Evolutionary conservation across 208 protist species (phyloP).

Genomic region (Phytomonas sp.): DNA sequence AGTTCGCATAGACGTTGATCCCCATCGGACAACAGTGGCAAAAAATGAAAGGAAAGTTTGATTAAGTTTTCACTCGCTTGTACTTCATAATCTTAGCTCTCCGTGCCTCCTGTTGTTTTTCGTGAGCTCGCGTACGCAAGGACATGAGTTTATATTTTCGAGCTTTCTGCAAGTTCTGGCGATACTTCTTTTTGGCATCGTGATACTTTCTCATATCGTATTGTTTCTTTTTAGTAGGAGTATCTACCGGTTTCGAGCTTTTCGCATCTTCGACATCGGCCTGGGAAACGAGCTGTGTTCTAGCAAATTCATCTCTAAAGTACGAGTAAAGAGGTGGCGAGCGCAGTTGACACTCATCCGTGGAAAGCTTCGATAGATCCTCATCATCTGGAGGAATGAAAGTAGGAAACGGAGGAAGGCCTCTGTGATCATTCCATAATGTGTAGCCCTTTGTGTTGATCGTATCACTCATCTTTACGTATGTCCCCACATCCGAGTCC

Average conservation of each 20-base stretch:
- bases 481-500: slow-evolving; percentile 84
- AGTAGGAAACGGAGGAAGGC: slow-evolving; percentile 85
- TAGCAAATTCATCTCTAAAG: slow-evolving; percentile 85
- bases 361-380: slow-evolving; percentile 76
- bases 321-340: slow-evolving; percentile 86
- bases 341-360: slow-evolving; percentile 86
- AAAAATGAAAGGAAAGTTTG: not conserved
- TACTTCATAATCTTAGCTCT: slow-evolving; percentile 82
- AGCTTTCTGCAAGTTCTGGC: slow-evolving; percentile 73
- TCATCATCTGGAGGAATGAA: slow-evolving; percentile 80
- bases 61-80: slow-evolving; percentile 81
- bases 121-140: slow-evolving; percentile 71
- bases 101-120: slow-evolving; percentile 87
- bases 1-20: not conserved
- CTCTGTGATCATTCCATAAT: slow-evolving; percentile 87
- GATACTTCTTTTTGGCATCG: slow-evolving; percentile 83
- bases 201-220: slow-evolving; percentile 91
- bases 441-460: slow-evolving; percentile 90
- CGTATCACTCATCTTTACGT: slow-evolving; percentile 87
- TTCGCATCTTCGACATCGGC: slow-evolving; percentile 87
- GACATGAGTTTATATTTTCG: slow-evolving; percentile 84
- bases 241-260: slow-evolving; percentile 64
- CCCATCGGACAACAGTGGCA: not conserved
- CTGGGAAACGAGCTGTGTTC: slow-evolving; percentile 80
- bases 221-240: slow-evolving; percentile 78